phyloP scores from a whole-genome alignment of 208 protist species.

The Polymyxa betae region DNA sequence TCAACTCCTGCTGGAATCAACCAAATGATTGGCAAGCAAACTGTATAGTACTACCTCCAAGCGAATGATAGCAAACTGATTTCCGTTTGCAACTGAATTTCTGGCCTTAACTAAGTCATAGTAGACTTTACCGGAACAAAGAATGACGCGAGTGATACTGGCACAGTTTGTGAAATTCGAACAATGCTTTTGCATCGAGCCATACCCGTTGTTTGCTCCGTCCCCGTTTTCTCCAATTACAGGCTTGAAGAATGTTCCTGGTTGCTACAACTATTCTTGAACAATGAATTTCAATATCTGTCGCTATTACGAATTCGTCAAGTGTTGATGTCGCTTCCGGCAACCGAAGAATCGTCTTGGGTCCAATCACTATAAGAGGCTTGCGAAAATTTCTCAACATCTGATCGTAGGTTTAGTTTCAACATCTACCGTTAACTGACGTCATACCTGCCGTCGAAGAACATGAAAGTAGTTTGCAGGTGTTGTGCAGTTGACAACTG shows the following conservation, averaged over 20 bases:
- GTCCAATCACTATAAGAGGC: slow-evolving; percentile 38
- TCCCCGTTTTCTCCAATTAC: neutral
- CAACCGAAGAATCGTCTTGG: slow-evolving; percentile 19
- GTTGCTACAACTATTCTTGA: neutral
- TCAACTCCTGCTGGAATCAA: neutral
- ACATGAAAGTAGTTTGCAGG: slow-evolving; percentile 54
- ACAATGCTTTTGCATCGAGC: neutral
- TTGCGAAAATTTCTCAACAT: slow-evolving; percentile 31
- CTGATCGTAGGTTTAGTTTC: neutral
- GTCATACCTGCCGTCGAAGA: slow-evolving; percentile 38
- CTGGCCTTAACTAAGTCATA: slow-evolving; percentile 19
- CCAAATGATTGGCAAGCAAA: neutral
- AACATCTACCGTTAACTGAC: neutral
- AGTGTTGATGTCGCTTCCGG: slow-evolving; percentile 23
- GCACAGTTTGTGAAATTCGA: neutral
- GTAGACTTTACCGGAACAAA: slow-evolving; percentile 42
- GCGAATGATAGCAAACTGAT: slow-evolving; percentile 10
- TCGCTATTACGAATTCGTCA: neutral
- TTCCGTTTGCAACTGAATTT: neutral
- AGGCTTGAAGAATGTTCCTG: neutral
- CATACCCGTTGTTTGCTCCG: neutral
- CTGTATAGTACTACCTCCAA: slow-evolving; percentile 8
- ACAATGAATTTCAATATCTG: neutral
- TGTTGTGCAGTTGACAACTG: slow-evolving; percentile 56
- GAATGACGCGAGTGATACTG: neutral